Percentiles rank a stretch among this genome's conserved stretches.
These are phyloP conservation scores for Kuraishia borneana DNA, from an alignment of 805 yeast genomes.

Conservation along the genomic window DNA sequence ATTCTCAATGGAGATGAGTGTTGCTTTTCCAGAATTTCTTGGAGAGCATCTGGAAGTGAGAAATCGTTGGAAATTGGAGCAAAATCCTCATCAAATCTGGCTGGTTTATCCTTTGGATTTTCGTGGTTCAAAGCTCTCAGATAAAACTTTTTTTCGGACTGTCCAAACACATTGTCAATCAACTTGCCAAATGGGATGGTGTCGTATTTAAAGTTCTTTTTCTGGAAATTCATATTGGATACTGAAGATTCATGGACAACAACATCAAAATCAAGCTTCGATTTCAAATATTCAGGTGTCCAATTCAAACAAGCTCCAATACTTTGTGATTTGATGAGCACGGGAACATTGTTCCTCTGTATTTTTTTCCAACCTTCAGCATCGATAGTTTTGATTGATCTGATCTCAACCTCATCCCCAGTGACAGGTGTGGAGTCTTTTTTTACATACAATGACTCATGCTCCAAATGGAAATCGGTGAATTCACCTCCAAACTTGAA, in stretches of 20 bases:
- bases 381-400: neutral
- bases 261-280: slow-evolving; percentile 14
- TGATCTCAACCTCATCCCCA: neutral
- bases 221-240: slow-evolving; percentile 15
- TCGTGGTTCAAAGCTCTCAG: slow-evolving; percentile 16
- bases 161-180: slow-evolving; percentile 10
- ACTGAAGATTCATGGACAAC: slow-evolving; percentile 13
- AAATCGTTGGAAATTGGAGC: slow-evolving; percentile 18
- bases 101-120: slow-evolving; percentile 17
- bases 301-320: slow-evolving; percentile 18
- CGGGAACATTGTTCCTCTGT: slow-evolving; percentile 9
- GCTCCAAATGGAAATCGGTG: neutral
- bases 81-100: slow-evolving; percentile 17
- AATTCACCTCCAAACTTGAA: neutral
- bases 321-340: slow-evolving; percentile 10
- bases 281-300: slow-evolving; percentile 17
- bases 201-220: slow-evolving; percentile 19
- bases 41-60: slow-evolving; percentile 12
- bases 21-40: slow-evolving; percentile 6
- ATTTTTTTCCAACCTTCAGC: slow-evolving; percentile 4
- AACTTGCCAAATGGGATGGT: slow-evolving; percentile 15
- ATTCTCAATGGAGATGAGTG: slow-evolving; percentile 22
- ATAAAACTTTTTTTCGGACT: slow-evolving; percentile 7
- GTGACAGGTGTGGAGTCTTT: neutral
- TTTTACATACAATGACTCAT: neutral